Evolutionary conservation across 1,284 basidiomycete genomes (phyloP).

Genomic region (Irpex sp.): DNA sequence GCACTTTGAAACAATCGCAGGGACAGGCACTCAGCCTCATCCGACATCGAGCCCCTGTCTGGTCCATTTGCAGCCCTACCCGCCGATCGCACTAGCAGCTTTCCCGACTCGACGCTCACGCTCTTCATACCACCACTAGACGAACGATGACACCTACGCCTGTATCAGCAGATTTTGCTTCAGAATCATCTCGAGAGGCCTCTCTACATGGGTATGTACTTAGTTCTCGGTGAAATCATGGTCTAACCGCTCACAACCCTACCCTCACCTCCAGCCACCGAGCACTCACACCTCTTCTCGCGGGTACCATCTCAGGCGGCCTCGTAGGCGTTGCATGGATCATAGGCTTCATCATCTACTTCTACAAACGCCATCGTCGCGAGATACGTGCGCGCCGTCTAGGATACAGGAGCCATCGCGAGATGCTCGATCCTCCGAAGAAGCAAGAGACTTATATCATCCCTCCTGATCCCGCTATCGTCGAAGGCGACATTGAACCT

Average conservation of each 20-base stretch:
- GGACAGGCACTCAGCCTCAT: background rate
- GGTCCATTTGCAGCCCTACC: background rate
- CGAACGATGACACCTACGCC: background rate
- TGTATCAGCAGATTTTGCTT: background rate
- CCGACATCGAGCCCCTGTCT: background rate
- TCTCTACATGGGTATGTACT: background rate
- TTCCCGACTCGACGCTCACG: background rate
- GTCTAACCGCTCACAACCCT: background rate
- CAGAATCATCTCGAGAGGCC: background rate
- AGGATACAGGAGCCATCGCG: constrained; percentile 26
- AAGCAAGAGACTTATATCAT: constrained; percentile 44
- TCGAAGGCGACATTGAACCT: constrained; percentile 43
- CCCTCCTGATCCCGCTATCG: constrained; percentile 64
- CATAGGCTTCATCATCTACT: constrained; percentile 31
- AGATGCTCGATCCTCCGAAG: constrained; percentile 29
- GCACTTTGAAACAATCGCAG: background rate
- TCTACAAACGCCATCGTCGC: constrained; percentile 31
- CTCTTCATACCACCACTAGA: background rate
- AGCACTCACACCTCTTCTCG: constrained; percentile 59
- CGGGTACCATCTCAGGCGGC: constrained; percentile 57
- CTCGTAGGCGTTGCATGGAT: constrained; percentile 49
- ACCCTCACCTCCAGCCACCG: constrained; percentile 36
- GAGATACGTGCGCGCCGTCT: constrained; percentile 25
- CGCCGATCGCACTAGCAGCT: background rate
- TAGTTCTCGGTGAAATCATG: background rate